Evolutionary conservation across 257 asterid genomes (phyloP).

Genomic region (Nicotiana otophora): DNA sequence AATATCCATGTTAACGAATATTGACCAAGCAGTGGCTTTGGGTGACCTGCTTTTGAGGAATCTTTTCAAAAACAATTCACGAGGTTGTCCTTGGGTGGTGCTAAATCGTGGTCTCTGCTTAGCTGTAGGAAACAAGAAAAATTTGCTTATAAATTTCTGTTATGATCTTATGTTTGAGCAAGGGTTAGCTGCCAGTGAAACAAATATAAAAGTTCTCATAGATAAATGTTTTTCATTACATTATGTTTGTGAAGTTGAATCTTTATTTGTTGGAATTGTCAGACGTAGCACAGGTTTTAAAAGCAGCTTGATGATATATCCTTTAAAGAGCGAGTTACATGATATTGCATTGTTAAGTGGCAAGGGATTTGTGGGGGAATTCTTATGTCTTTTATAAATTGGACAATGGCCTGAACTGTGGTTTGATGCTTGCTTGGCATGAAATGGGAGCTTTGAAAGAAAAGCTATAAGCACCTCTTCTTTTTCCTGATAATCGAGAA

Average conservation of each 20-base stretch:
- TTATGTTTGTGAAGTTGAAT: background rate
- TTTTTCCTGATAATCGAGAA: background rate
- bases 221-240: background rate
- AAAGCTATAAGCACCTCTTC: background rate
- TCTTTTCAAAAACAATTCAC: background rate
- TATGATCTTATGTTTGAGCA: background rate
- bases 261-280: background rate
- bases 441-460: background rate
- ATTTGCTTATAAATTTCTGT: background rate
- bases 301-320: background rate
- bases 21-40: background rate
- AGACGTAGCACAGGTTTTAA: background rate
- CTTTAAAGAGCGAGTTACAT: background rate
- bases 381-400: background rate
- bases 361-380: background rate
- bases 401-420: background rate
- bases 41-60: background rate
- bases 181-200: background rate
- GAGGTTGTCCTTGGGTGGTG: background rate
- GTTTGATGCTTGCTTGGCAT: background rate
- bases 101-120: background rate
- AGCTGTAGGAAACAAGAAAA: background rate
- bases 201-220: background rate
- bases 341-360: background rate
- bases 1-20: background rate